Percentiles rank a stretch among this genome's conserved stretches.
Conservation (phyloP, 345 rosid genomes). For the Rubroshorea leprosula region DNA sequence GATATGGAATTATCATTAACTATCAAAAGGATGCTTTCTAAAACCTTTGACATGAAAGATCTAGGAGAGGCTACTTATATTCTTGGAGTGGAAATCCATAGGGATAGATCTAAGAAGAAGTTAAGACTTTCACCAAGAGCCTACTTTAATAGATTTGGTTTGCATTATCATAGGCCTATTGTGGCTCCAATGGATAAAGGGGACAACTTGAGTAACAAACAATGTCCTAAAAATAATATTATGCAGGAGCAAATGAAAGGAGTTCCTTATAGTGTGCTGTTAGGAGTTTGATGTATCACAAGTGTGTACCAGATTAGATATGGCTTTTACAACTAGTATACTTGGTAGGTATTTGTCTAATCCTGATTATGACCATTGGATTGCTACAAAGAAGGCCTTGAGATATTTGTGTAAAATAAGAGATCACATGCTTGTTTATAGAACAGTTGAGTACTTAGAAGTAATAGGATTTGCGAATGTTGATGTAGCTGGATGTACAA, state of each 20-base stretch:
- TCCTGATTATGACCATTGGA: neutral
- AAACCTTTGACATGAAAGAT: constrained; percentile 2
- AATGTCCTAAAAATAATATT: constrained; percentile 1
- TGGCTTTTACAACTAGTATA: neutral
- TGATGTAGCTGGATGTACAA: neutral
- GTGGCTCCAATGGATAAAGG: neutral
- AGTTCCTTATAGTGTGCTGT: neutral
- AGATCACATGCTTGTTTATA: neutral
- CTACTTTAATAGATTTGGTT: neutral
- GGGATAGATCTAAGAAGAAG: neutral
- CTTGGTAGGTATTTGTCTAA: neutral
- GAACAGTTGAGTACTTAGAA: neutral
- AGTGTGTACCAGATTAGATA: neutral
- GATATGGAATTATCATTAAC: neutral
- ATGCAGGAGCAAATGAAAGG: neutral
- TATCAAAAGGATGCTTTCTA: neutral
- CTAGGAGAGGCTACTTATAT: neutral
- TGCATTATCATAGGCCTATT: neutral
- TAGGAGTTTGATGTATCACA: neutral
- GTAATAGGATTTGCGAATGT: too few species aligned
- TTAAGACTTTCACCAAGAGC: neutral
- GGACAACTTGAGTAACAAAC: neutral
- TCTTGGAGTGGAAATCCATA: neutral
- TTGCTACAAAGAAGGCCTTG: neutral
- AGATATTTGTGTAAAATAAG: neutral